Evolutionary conservation across 768 basidiomycete genomes (phyloP).

Genomic region (Myochromella boudieri): DNA sequence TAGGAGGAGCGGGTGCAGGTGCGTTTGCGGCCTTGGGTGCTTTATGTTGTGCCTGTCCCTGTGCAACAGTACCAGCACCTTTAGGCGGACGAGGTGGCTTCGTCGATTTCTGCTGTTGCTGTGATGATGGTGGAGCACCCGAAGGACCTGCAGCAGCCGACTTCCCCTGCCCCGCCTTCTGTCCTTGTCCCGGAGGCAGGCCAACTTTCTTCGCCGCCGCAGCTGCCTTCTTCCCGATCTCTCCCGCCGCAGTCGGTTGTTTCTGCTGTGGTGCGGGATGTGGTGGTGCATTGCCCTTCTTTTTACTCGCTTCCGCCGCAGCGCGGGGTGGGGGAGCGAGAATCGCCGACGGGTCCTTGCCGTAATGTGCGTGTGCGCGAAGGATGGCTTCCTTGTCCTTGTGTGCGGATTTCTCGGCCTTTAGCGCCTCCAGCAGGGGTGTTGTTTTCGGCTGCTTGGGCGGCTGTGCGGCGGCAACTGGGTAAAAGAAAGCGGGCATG

Average conservation of each 20-base stretch:
- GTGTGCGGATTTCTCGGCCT: slow-evolving; percentile 73
- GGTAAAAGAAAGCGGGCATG: background rate
- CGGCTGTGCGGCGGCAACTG: slow-evolving; percentile 67
- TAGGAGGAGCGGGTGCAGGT: background rate
- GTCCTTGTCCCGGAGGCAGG: no score
- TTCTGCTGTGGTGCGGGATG: no score
- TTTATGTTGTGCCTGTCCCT: slow-evolving; percentile 6
- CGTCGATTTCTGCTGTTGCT: slow-evolving; percentile 1
- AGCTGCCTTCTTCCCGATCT: no score
- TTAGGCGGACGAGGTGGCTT: slow-evolving; percentile 6
- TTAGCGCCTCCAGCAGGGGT: slow-evolving; percentile 90
- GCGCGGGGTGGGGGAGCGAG: slow-evolving; percentile 30
- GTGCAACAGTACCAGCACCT: no score
- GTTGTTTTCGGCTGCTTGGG: slow-evolving; percentile 74
- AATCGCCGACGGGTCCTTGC: slow-evolving; percentile 47
- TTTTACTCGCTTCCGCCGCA: slow-evolving; percentile 7
- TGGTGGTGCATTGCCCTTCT: slow-evolving; percentile 3
- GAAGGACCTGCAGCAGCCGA: slow-evolving; percentile 3
- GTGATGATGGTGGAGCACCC: no score
- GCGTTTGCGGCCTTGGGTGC: background rate
- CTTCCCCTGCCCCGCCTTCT: no score
- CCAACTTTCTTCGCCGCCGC: no score
- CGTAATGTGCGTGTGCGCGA: slow-evolving; percentile 72
- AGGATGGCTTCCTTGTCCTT: slow-evolving; percentile 74
- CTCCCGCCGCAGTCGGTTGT: no score